Evolutionary conservation across 352 stramenopile genomes (phyloP).

Genomic region (Pythium aphanidermatum): DNA sequence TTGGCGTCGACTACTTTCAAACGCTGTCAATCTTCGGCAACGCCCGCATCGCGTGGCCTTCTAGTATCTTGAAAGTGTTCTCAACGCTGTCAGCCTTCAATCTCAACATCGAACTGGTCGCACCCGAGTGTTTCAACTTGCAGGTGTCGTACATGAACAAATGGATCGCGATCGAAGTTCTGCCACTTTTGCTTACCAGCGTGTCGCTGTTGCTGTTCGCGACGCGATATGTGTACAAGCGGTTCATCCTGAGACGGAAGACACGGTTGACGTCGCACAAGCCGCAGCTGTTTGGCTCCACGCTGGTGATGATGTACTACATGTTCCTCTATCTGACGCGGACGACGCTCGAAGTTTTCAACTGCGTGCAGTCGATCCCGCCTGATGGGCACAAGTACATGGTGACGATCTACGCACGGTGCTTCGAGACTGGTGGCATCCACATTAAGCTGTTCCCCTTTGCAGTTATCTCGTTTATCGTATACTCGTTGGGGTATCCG

Average conservation of each 20-base stretch:
- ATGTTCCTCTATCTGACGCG: slow-evolving; percentile 72
- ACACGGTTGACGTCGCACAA: slow-evolving; percentile 58
- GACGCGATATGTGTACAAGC: slow-evolving; percentile 50
- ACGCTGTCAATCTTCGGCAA: slow-evolving; percentile 79
- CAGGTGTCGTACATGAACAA: slow-evolving; percentile 71
- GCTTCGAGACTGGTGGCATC: slow-evolving; percentile 49
- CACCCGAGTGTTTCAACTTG: slow-evolving; percentile 72
- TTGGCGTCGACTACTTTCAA: slow-evolving; percentile 85
- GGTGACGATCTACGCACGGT: slow-evolving; percentile 57
- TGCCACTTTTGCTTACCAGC: slow-evolving; percentile 38
- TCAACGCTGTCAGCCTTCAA: slow-evolving; percentile 73
- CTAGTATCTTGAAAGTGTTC: slow-evolving; percentile 51
- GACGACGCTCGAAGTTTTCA: slow-evolving; percentile 73
- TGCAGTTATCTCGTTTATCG: slow-evolving; percentile 48
- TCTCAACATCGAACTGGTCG: slow-evolving; percentile 78
- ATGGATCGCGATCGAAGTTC: slow-evolving; percentile 56
- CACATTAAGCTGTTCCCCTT: slow-evolving; percentile 62
- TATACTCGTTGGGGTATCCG: slow-evolving; percentile 74
- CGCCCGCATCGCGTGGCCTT: slow-evolving; percentile 62
- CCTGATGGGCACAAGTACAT: slow-evolving; percentile 68
- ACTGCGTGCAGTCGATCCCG: slow-evolving; percentile 60
- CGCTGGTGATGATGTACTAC: slow-evolving; percentile 81
- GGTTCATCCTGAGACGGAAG: slow-evolving; percentile 38
- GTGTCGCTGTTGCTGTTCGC: slow-evolving; percentile 43
- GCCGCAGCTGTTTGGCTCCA: slow-evolving; percentile 61